Evolutionary conservation across 495 filamentous ascomycete species (phyloP), one percentile per base, ranked within the genome.

Genomic region (Monascus purpureus): DNA sequence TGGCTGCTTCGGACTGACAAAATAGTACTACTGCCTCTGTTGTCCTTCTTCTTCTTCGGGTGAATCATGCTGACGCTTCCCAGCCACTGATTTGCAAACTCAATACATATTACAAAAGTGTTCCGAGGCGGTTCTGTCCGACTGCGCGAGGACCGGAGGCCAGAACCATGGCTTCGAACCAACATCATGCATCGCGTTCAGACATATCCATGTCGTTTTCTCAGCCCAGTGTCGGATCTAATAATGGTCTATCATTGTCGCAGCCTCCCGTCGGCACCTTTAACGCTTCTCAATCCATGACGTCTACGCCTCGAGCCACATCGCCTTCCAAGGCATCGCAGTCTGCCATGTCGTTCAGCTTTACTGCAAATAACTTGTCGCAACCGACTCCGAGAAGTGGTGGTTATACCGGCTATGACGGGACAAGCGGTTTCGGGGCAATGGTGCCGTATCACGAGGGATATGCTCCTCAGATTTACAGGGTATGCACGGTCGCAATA

Each of bases 391-490:
- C 51, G 31, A 41, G 60, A 34, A n/a, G n/a, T n/a, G 47, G 39
- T 17, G 55, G 54, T 17, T 67, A 59, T 36, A 45, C 52, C 25
- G 49, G 49, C 9, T 70, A 67, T 39, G 58, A 63, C 36, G 61
- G 67, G 13, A 31, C 55, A 29, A 70, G 73, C 52, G 65, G 65
- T 25, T 57, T 54, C 37, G 55, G 59, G 13, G 51, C 53, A 20
- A 61, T 63, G 46, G 59, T 65, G 35, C 41, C 65, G 16, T 57
- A 59, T 28, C 61, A 63, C 15, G 61, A 68, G 25, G 75, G 75
- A 35, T 61, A 70, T 29, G 67, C 67, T 38, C 77, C 79, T 32
- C 75, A 78, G 40, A 85, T 90, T 30, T 90, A 87, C 54, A 76
- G 78, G 38, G 82, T 86, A 49, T 38, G 65, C 25, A 27, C 25